Base-by-base conservation (phyloP, 225 moss, liverwort and hornwort species). In the Rhytidiadelphus loreus region DNA sequence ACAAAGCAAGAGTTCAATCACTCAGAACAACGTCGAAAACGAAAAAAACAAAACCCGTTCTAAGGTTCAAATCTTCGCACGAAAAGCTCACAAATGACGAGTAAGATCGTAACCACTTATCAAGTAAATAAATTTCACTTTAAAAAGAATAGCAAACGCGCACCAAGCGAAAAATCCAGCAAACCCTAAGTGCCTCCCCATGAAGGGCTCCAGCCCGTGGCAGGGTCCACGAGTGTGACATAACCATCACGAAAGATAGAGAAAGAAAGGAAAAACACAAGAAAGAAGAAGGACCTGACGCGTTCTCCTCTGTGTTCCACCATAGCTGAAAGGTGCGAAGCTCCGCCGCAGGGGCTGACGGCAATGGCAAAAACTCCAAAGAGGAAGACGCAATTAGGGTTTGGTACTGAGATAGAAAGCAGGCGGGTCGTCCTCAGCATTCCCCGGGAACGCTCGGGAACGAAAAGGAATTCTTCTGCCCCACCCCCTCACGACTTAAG, bases 251-350 rank as follows among this genome's bases (percentile, higher is more conserved):
- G 11, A 69, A 69, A 25, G 8, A 53, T 16, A 22, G 12, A 63
- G 71, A 18, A 44, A 46, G 48, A 30, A 65, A 55, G 39, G 5
- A 75, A 63, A 30, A 11, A 4, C 19, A 21, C 11, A 9, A 66
- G 37, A 25, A 13, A 71, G 35, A 48, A 7, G 32, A 25, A 37
- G 14, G 43, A 96, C 96, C 96, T 95, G 91, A 96, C 93, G 88
- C 93, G 93, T 90, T 96, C 96, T 93, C 95, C 96, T 86, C 96
- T 96, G 86, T 74, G 86, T 91, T 96, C 96, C 89, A 88, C 95
- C 96, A 96, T 96, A 86, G 92, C 81, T 89, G 85, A 24, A 90
- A 66, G 81, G 53, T 83, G 73, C 66, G 55, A 70, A 73, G 83
- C 73, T 89, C 89, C 86, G 79, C 85, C 91, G 83, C 86, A 55